Evolutionary conservation across 305 asterid species (phyloP), one percentile per base, ranked within the genome.

Genomic region (Fraxinus baroniana): DNA sequence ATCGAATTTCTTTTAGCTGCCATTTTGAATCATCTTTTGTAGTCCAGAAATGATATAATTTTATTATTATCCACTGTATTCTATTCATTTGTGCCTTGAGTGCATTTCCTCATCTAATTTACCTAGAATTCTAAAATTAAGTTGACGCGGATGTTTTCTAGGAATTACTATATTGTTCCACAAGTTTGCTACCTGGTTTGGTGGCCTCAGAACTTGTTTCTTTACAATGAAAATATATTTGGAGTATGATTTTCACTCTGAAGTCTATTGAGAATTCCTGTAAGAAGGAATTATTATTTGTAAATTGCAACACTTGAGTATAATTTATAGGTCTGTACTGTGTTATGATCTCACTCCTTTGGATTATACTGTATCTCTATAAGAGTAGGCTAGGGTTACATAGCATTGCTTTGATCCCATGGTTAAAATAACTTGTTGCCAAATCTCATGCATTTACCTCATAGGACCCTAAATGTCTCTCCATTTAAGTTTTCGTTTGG

Each of bases 1-100:
- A 90, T 89, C 84, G 90, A 87, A 84, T 86, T 86, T 90, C 88
- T 92, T 90, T 81, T 81, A 84, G 83, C 79, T 87, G 88, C 84
- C 87, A 72, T 81, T 68, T 82, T 80, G 85, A 82, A 78, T 84
- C 87, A 85, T 55, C 88, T 83, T 87, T 83, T 78, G 79, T 83
- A 52, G 84, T 87, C 76, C 76, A 72, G 57, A 74, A 77, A 80
- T 77, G 60, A 55, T 80, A 82, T 74, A 76, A 10, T 74, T 70
- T 46, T 64, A 39, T 52, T 17, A 20, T 74, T 73, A 85, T 76
- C 76, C 79, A 79, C 76, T 73, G 64, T 86, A 46, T 75, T 80
- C 74, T 78, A 81, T 71, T 89, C 79, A 37, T 79, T 80, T 33
- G 46, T 83, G 73, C 49, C 71, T 76, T 83, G 37, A 77, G 60